Evolutionary conservation across 441 rosid genomes (phyloP).

Genomic region (Jatropha multifida): DNA sequence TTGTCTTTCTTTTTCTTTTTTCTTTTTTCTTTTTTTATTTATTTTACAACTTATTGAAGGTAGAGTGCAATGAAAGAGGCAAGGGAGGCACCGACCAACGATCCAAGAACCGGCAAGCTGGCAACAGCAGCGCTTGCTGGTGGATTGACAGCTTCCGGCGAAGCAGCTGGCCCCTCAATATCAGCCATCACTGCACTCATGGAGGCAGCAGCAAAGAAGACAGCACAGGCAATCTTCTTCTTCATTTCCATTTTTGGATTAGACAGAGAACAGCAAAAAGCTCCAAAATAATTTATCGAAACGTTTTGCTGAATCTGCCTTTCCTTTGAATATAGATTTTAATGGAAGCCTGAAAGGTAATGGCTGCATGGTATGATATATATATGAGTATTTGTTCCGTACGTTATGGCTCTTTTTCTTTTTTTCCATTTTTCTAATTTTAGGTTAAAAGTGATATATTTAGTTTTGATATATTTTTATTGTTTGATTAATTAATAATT

Average conservation of each 20-base stretch:
- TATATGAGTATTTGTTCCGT: constrained; percentile 3
- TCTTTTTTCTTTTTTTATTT: not conserved
- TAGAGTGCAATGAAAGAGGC: constrained; percentile 56
- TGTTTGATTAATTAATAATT: not conserved
- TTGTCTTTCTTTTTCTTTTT: not conserved
- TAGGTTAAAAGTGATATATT: not conserved
- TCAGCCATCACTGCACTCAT: constrained; percentile 52
- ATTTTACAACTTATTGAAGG: constrained; percentile 37
- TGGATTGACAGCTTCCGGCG: constrained; percentile 35
- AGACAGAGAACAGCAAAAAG: not conserved
- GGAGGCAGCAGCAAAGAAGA: constrained; percentile 59
- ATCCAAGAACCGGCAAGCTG: constrained; percentile 50
- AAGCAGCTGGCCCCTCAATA: constrained; percentile 39
- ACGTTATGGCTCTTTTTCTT: no score
- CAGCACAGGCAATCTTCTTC: constrained; percentile 64
- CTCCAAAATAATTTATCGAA: not conserved
- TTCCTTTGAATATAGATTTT: not conserved
- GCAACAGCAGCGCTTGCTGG: constrained; percentile 38
- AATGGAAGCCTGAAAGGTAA: constrained; percentile 27
- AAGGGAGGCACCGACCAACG: constrained; percentile 64
- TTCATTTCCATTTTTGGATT: constrained; percentile 54
- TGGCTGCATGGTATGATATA: not conserved
- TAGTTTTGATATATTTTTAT: not conserved
- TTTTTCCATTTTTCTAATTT: not conserved
- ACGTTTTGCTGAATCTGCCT: constrained; percentile 17